A percentile compares a stretch with the other conserved stretches of the same genome.
Conservation (phyloP, 768 basidiomycete species). For the Omphalotus guepiniiformis region DNA sequence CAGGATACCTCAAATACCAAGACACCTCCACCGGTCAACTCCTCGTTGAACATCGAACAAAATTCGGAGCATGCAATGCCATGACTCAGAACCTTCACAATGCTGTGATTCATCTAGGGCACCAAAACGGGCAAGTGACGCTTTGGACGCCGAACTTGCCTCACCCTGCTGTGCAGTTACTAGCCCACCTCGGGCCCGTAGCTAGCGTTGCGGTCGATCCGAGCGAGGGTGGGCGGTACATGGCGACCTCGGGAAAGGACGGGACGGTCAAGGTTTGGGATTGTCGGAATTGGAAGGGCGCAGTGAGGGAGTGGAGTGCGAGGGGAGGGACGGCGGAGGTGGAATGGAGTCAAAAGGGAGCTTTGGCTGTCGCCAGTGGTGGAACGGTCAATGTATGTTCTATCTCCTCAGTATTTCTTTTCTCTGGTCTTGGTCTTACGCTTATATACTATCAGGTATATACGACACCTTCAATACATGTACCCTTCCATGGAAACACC, state of each 20-base stretch:
- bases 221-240: constrained; percentile 80
- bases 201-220: constrained; percentile 79
- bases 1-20: constrained; percentile 93
- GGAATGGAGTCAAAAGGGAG: constrained; percentile 85
- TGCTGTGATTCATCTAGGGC: constrained; percentile 92
- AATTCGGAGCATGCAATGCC: constrained; percentile 76
- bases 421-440: constrained; percentile 4
- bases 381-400: constrained; percentile 84
- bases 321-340: constrained; percentile 65
- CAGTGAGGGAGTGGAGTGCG: constrained; percentile 71
- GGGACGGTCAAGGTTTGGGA: constrained; percentile 95
- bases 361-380: constrained; percentile 76
- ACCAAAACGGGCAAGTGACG: constrained; percentile 93
- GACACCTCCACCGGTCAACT: constrained; percentile 92
- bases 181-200: constrained; percentile 89
- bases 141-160: constrained; percentile 96
- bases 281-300: constrained; percentile 91
- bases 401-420: constrained; percentile 18
- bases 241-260: constrained; percentile 88
- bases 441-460: constrained; percentile 69
- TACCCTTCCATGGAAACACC: constrained; percentile 41
- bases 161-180: constrained; percentile 85
- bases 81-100: constrained; percentile 93
- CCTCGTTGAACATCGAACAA: constrained; percentile 84
- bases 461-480: constrained; percentile 59